A percentile compares a stretch with the other conserved stretches of the same genome.
Conservation (phyloP, 345 rosid genomes). For the Eucalyptus rudis region DNA sequence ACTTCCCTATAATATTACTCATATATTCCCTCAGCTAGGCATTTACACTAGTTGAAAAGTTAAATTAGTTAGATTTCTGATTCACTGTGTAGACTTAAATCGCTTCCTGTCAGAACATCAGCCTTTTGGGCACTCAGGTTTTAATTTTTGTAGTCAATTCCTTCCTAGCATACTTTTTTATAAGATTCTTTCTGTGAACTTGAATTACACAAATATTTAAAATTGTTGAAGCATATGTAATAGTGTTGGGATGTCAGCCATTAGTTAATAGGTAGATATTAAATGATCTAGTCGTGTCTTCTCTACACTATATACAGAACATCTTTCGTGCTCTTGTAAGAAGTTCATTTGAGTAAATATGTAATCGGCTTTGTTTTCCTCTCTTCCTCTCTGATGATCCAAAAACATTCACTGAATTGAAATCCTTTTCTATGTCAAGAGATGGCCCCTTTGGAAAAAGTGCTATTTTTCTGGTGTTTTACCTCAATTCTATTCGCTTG, state of each 20-base stretch:
- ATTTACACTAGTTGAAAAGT: neutral
- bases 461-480: neutral
- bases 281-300: neutral
- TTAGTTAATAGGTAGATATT: neutral
- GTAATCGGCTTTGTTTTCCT: neutral
- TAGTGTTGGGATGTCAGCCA: neutral
- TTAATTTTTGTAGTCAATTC: neutral
- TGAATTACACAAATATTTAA: neutral
- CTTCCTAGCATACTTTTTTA: neutral
- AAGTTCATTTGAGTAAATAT: neutral
- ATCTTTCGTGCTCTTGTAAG: neutral
- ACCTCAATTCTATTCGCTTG: neutral
- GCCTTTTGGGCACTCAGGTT: neutral
- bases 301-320: neutral
- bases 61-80: neutral
- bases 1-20: neutral
- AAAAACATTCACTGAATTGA: neutral
- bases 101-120: neutral
- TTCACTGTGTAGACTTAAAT: neutral
- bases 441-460: neutral
- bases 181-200: neutral
- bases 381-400: neutral
- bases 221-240: neutral
- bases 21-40: neutral
- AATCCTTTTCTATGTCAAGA: neutral